These are phyloP conservation scores for Pachyrhizus erosus DNA, from an alignment of 306 rosid species.

Conservation along the genomic window DNA sequence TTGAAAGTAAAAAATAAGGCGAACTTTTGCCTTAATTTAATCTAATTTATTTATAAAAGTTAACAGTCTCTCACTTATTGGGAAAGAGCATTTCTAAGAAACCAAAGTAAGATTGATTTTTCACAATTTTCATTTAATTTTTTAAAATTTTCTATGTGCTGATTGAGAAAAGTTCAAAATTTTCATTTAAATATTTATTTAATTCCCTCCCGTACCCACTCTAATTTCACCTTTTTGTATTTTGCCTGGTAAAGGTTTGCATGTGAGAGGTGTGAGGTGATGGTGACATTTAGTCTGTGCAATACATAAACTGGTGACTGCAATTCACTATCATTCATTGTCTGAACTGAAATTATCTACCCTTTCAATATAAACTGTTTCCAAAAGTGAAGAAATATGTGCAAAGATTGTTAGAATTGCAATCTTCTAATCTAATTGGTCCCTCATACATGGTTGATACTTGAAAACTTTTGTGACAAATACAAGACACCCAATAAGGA, in stretches of 20 bases:
- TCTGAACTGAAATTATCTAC: neutral
- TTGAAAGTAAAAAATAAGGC: too few species aligned
- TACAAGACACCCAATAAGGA: constrained; percentile 41
- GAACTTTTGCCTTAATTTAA: too few species aligned
- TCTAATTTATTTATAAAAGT: neutral
- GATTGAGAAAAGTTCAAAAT: neutral
- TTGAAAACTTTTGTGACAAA: constrained; percentile 24
- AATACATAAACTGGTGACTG: neutral
- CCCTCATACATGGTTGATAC: neutral
- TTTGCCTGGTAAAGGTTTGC: neutral
- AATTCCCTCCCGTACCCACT: neutral
- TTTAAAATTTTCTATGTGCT: neutral
- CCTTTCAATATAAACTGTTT: constrained; percentile 25
- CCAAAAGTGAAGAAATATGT: constrained; percentile 25
- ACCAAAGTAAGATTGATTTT: neutral
- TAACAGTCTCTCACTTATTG: neutral
- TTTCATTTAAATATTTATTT: neutral
- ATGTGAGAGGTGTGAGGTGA: neutral
- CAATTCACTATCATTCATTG: constrained; percentile 6
- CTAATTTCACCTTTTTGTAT: neutral
- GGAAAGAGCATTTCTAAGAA: neutral
- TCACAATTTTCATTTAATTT: neutral
- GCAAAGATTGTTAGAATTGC: constrained; percentile 33
- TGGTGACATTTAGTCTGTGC: neutral
- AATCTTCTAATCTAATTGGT: constrained; percentile 46